These are phyloP conservation scores for Agaricales sp. DNA, from an alignment of 1,284 basidiomycete species.

Conservation along the genomic window DNA sequence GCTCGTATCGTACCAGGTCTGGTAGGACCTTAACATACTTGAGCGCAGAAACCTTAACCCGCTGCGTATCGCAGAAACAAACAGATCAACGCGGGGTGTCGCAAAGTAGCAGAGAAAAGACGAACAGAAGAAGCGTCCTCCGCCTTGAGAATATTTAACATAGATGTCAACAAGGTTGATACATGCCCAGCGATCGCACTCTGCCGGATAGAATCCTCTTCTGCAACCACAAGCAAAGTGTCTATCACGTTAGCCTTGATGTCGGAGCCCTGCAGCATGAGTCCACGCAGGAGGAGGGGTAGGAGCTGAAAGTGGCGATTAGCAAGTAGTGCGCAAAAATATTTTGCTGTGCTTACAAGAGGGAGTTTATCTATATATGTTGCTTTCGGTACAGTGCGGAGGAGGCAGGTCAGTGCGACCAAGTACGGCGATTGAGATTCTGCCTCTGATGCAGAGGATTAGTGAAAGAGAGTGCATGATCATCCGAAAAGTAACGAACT, in stretches of 20 bases:
- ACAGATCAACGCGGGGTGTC: too few relatives aligned
- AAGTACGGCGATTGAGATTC: constrained; percentile 63
- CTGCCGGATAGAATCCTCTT: constrained; percentile 41
- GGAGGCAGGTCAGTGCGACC: constrained; percentile 75
- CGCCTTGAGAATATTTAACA: constrained; percentile 72
- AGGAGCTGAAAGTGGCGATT: constrained; percentile 48
- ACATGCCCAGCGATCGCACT: constrained; percentile 57
- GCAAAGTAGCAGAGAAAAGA: constrained; percentile 4
- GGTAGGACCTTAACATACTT: constrained; percentile 68
- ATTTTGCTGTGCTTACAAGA: not conserved
- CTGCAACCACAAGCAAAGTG: constrained; percentile 65
- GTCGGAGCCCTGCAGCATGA: constrained; percentile 65
- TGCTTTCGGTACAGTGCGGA: constrained; percentile 73
- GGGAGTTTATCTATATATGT: constrained; percentile 32
- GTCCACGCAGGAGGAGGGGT: constrained; percentile 79
- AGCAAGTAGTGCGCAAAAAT: not conserved
- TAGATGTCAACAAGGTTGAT: constrained; percentile 55
- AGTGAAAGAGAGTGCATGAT: not conserved
- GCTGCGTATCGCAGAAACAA: constrained; percentile 27
- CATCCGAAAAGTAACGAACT: constrained; percentile 25
- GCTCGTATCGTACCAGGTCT: constrained; percentile 65
- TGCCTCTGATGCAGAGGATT: constrained; percentile 25
- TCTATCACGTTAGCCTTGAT: constrained; percentile 77
- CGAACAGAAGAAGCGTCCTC: too few relatives aligned
- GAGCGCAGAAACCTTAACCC: constrained; percentile 69